Conservation (phyloP, 2,329 filamentous ascomycete genomes). For the Xenoacremonium recifei region DNA sequence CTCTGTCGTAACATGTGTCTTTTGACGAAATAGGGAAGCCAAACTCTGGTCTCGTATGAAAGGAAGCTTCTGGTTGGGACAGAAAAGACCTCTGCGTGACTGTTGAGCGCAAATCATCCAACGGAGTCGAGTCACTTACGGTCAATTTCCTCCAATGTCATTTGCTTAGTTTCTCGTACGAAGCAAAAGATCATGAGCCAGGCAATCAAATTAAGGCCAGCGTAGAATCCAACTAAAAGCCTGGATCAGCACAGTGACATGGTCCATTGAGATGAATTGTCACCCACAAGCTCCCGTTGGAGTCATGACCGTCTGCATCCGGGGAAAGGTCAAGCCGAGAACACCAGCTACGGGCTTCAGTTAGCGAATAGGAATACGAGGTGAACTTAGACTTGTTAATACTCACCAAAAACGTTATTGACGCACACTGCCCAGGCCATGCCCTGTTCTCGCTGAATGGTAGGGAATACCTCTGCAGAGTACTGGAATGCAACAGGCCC, state of each 20-base stretch:
- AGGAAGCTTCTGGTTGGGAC: slow-evolving; percentile 32
- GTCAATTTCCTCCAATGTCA: slow-evolving; percentile 41
- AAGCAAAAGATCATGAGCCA: slow-evolving; percentile 46
- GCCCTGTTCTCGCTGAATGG: slow-evolving; percentile 36
- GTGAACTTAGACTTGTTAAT: not conserved
- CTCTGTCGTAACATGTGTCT: slow-evolving; percentile 33
- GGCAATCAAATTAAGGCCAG: slow-evolving; percentile 35
- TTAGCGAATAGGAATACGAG: not conserved
- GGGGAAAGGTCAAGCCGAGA: not conserved
- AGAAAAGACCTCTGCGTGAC: slow-evolving; percentile 29
- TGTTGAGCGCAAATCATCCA: not conserved
- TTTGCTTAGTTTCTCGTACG: slow-evolving; percentile 47
- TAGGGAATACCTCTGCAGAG: slow-evolving; percentile 37
- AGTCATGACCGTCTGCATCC: not conserved
- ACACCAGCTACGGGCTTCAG: slow-evolving; percentile 1
- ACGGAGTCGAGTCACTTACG: slow-evolving; percentile 11
- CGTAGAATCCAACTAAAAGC: not conserved
- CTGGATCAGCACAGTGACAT: not conserved
- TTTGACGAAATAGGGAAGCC: slow-evolving; percentile 38
- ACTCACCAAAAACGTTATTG: slow-evolving; percentile 23
- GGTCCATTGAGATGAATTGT: not conserved
- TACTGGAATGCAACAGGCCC: slow-evolving; percentile 38
- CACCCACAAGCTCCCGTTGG: slow-evolving; percentile 6
- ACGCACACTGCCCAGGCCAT: slow-evolving; percentile 39
- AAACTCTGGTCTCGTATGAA: slow-evolving; percentile 29